Evolutionary conservation across 345 rosid genomes (phyloP).

Genomic region (Linum tenue): DNA sequence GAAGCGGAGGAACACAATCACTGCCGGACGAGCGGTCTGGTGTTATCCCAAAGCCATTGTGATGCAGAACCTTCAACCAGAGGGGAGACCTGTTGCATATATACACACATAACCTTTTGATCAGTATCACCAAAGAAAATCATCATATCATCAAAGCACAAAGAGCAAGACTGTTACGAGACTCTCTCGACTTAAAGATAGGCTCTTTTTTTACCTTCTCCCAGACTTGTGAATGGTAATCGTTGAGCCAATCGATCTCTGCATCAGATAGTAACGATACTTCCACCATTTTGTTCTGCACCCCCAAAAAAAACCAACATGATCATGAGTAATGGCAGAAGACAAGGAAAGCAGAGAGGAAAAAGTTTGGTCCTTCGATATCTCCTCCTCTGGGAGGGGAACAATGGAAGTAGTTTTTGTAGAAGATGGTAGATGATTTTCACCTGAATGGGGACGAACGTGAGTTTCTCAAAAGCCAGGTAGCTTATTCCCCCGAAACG

Average conservation of each 20-base stretch:
- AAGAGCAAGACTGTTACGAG: neutral
- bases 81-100: conserved; percentile 71
- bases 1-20: conserved; percentile 19
- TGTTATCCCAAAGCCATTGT: conserved; percentile 87
- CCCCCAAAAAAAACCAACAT: conserved; percentile 3
- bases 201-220: conserved; percentile 53
- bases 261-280: conserved; percentile 43
- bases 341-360: no score
- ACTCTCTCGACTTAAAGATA: neutral
- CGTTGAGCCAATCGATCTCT: conserved; percentile 74
- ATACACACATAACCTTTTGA: neutral
- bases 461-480: conserved; percentile 82
- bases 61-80: conserved; percentile 59
- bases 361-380: no score
- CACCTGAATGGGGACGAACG: conserved; percentile 89
- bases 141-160: neutral
- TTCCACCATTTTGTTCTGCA: conserved; percentile 71
- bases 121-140: neutral
- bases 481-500: conserved; percentile 71
- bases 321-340: neutral
- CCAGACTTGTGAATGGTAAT: conserved; percentile 84
- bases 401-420: no score
- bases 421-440: no score
- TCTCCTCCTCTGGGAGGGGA: no score
- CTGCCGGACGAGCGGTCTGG: conserved; percentile 38